A percentile compares a stretch with the other conserved stretches of the same genome.
These are phyloP conservation scores for Verbascum thapsus DNA, from an alignment of 257 asterid species.

Conservation along the genomic window DNA sequence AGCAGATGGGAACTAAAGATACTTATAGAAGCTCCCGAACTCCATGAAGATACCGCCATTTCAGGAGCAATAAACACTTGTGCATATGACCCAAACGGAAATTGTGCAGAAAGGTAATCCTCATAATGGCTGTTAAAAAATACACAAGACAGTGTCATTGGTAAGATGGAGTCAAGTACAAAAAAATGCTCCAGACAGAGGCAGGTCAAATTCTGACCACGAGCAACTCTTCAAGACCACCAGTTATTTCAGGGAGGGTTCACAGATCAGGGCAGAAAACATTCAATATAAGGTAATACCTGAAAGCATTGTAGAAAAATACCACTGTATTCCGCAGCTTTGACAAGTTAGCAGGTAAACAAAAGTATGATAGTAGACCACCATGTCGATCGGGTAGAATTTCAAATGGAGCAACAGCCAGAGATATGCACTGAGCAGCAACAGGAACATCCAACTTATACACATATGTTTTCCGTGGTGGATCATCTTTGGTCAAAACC, in stretches of 20 bases:
- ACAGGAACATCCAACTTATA: slow-evolving; percentile 90
- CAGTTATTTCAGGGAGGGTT: slow-evolving; percentile 14
- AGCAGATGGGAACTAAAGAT: slow-evolving; percentile 90
- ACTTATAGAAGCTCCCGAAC: slow-evolving; percentile 83
- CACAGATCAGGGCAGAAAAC: slow-evolving; percentile 25
- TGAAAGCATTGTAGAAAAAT: slow-evolving; percentile 82
- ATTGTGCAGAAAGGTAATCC: slow-evolving; percentile 81
- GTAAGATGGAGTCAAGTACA: slow-evolving; percentile 17
- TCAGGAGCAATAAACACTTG: slow-evolving; percentile 91
- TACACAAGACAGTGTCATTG: slow-evolving; percentile 27
- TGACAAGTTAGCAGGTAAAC: slow-evolving; percentile 71
- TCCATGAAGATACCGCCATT: slow-evolving; percentile 82
- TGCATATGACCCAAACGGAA: slow-evolving; percentile 94
- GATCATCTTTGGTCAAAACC: slow-evolving; percentile 90
- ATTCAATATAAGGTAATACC: slow-evolving; percentile 47
- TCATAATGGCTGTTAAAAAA: slow-evolving; percentile 76
- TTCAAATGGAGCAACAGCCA: slow-evolving; percentile 90
- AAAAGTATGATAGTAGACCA: slow-evolving; percentile 70
- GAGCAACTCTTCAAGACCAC: slow-evolving; percentile 22
- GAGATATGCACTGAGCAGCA: slow-evolving; percentile 88
- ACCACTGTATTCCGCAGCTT: slow-evolving; percentile 79
- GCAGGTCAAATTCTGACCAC: slow-evolving; percentile 27
- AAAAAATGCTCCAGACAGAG: slow-evolving; percentile 21
- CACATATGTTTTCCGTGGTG: slow-evolving; percentile 83
- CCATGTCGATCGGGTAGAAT: slow-evolving; percentile 79